Conservation (phyloP, 768 basidiomycete species). For the Infundibulicybe gibba region DNA sequence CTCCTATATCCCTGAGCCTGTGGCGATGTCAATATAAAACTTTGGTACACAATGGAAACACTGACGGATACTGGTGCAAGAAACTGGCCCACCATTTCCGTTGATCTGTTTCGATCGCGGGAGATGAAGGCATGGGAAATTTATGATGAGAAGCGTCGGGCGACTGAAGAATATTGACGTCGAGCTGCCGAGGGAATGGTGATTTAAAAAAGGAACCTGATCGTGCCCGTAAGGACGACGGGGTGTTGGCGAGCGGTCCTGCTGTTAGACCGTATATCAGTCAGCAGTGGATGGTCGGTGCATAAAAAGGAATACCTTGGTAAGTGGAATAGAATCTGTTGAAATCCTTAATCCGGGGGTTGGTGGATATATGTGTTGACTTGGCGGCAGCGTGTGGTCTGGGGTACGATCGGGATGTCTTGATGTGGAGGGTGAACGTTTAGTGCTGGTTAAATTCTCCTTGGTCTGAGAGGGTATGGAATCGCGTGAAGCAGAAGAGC, state of each 20-base stretch:
- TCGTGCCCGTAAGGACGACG: slow-evolving; percentile 32
- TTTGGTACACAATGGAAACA: not conserved
- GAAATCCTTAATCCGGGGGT: slow-evolving; percentile 25
- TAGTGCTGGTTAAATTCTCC: slow-evolving; percentile 31
- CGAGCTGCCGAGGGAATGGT: slow-evolving; percentile 33
- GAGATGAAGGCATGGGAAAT: slow-evolving; percentile 28
- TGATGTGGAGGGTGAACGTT: slow-evolving; percentile 17
- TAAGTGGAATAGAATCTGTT: slow-evolving; percentile 18
- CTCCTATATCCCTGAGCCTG: slow-evolving; percentile 46
- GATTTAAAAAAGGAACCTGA: slow-evolving; percentile 29
- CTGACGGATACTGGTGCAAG: slow-evolving; percentile 32
- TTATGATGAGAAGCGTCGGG: slow-evolving; percentile 26
- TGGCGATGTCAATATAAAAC: slow-evolving; percentile 6
- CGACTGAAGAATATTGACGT: slow-evolving; percentile 32
- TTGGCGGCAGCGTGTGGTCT: slow-evolving; percentile 10
- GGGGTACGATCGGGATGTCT: slow-evolving; percentile 19
- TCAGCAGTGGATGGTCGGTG: not conserved
- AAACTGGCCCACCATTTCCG: slow-evolving; percentile 42
- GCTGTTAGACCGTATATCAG: too few species aligned
- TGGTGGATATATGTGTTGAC: slow-evolving; percentile 8
- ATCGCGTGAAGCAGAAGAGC: slow-evolving; percentile 28
- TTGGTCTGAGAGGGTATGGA: slow-evolving; percentile 29
- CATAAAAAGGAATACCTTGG: slow-evolving; percentile 19
- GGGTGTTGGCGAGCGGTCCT: slow-evolving; percentile 10
- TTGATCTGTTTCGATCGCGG: slow-evolving; percentile 29